Conservation (phyloP, 2,329 filamentous ascomycete species). For the Cytospora schulzeri region DNA sequence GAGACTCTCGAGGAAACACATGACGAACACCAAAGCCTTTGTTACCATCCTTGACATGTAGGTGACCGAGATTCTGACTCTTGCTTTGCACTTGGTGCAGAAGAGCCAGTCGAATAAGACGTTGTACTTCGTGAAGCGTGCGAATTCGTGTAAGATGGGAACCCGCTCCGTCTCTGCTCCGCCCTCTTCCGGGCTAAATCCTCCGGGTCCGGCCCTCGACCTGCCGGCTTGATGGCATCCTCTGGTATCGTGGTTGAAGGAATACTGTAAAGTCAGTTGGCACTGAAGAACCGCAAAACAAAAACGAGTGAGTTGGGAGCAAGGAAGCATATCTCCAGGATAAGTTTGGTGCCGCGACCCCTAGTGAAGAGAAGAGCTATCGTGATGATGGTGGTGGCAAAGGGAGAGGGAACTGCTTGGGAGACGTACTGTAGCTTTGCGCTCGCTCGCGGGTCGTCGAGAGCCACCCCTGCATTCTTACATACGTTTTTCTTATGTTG, state of each 20-base stretch:
- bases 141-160: slow-evolving; percentile 29
- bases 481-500: slow-evolving; percentile 48
- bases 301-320: not conserved
- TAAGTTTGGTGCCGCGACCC: not conserved
- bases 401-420: not conserved
- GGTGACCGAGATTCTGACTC: slow-evolving; percentile 25
- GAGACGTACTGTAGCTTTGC: slow-evolving; percentile 45
- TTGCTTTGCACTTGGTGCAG: slow-evolving; percentile 33
- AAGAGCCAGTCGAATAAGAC: slow-evolving; percentile 43
- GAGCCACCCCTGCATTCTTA: slow-evolving; percentile 46
- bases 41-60: not conserved
- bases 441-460: slow-evolving; percentile 46
- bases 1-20: not conserved
- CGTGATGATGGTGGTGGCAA: not conserved
- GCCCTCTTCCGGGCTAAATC: slow-evolving; percentile 42
- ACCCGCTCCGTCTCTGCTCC: slow-evolving; percentile 35
- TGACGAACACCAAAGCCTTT: not conserved
- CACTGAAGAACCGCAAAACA: not conserved
- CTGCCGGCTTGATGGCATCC: slow-evolving; percentile 49
- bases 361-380: not conserved
- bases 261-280: slow-evolving; percentile 29
- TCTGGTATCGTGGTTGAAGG: slow-evolving; percentile 49
- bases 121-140: slow-evolving; percentile 34
- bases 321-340: not conserved
- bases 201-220: slow-evolving; percentile 48